These are phyloP conservation scores for Nidula niveotomentosa DNA, from an alignment of 1,284 basidiomycete species.

Conservation along the genomic window DNA sequence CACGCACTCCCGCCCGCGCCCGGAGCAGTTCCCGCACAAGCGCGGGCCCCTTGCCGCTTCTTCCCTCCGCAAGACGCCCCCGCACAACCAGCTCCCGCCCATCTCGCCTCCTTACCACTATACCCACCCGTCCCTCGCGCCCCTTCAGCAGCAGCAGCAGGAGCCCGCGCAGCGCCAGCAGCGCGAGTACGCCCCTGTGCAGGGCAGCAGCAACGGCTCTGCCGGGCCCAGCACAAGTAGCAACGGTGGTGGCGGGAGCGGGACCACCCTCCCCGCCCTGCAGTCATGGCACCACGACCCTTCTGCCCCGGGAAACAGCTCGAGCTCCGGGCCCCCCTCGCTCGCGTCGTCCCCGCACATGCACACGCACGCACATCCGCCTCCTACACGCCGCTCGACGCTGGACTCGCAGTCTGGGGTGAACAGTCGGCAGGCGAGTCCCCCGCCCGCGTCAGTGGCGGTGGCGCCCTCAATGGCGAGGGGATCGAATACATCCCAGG, in stretches of 20 bases:
- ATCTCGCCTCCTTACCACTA: conserved; percentile 19
- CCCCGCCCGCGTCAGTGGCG: too few species aligned
- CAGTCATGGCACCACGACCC: background rate
- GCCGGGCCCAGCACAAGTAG: background rate
- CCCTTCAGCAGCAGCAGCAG: conserved; percentile 14
- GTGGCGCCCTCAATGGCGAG: too few species aligned
- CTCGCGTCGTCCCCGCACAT: too few species aligned
- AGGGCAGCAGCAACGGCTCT: background rate
- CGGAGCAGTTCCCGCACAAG: conserved; percentile 80
- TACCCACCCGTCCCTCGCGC: conserved; percentile 17
- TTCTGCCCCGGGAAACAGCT: background rate
- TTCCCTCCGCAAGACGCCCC: conserved; percentile 30
- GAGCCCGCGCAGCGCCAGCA: conserved; percentile 4
- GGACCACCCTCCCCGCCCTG: background rate
- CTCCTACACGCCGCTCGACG: too few species aligned
- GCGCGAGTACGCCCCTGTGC: background rate
- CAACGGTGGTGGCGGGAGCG: background rate
- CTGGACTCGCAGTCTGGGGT: too few species aligned
- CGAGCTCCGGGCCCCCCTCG: too few species aligned
- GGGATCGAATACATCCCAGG: too few species aligned
- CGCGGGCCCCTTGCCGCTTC: conserved; percentile 60
- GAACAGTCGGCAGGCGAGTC: too few species aligned
- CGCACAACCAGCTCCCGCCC: conserved; percentile 20
- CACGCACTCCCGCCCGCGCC: conserved; percentile 76
- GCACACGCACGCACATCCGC: too few species aligned